Conservation (phyloP, 106 monocot species). For the Platanthera zijinensis region DNA sequence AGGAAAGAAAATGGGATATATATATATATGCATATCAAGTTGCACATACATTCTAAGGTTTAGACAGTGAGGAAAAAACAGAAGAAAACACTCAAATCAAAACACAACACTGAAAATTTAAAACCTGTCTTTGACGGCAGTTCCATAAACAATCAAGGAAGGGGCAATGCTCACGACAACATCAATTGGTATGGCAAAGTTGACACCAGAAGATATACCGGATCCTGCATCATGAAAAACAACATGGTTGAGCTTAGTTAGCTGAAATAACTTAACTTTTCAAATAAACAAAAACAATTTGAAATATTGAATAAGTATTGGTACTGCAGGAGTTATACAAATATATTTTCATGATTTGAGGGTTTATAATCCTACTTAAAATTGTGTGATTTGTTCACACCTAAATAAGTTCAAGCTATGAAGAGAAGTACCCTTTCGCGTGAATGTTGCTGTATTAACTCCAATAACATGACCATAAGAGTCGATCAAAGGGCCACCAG, state of each 20-base stretch:
- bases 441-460: constrained; percentile 91
- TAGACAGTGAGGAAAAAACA: background rate
- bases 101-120: constrained; percentile 13
- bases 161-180: constrained; percentile 56
- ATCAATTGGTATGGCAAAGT: constrained; percentile 88
- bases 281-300: background rate
- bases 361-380: background rate
- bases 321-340: background rate
- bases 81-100: background rate
- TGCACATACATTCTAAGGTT: background rate
- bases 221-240: constrained; percentile 33
- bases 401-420: background rate
- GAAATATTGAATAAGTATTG: background rate
- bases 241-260: background rate
- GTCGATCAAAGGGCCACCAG: constrained; percentile 85
- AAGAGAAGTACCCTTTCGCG: constrained; percentile 63
- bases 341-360: background rate
- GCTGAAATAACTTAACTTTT: background rate
- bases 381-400: constrained; percentile 3
- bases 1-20: too few relatives aligned
- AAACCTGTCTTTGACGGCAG: constrained; percentile 41
- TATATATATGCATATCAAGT: too few relatives aligned
- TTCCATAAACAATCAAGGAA: constrained; percentile 79
- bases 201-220: constrained; percentile 80
- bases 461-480: constrained; percentile 92